These are phyloP conservation scores for Fistulinella cinereoalba DNA, from an alignment of 1,284 basidiomycete genomes.

Conservation along the genomic window DNA sequence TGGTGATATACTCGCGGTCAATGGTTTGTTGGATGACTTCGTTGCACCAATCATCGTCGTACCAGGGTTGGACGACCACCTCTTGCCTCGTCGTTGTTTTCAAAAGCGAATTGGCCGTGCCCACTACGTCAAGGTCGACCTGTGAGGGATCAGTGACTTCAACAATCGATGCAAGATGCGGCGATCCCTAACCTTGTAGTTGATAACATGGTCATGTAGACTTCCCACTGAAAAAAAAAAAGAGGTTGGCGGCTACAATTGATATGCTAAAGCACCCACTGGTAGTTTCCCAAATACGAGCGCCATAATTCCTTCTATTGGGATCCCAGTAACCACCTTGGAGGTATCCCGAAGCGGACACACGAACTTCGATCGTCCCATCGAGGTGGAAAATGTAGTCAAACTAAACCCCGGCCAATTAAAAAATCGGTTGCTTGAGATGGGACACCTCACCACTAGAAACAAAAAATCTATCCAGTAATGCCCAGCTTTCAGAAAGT, in stretches of 20 bases:
- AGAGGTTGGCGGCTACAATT: not conserved
- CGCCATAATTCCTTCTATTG: slow-evolving; percentile 51
- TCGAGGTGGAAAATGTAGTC: slow-evolving; percentile 67
- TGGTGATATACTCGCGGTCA: slow-evolving; percentile 46
- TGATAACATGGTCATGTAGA: slow-evolving; percentile 69
- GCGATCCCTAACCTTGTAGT: slow-evolving; percentile 45
- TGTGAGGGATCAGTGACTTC: slow-evolving; percentile 10
- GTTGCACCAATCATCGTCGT: slow-evolving; percentile 60
- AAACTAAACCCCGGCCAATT: slow-evolving; percentile 39
- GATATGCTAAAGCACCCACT: slow-evolving; percentile 36
- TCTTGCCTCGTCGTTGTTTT: slow-evolving; percentile 50
- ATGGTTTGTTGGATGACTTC: slow-evolving; percentile 55
- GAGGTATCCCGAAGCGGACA: slow-evolving; percentile 67
- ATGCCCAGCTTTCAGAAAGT: not conserved
- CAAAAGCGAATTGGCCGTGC: slow-evolving; percentile 56
- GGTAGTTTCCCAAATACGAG: slow-evolving; percentile 51
- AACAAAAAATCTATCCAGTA: slow-evolving; percentile 2
- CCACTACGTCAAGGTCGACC: slow-evolving; percentile 61
- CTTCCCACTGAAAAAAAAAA: slow-evolving; percentile 48
- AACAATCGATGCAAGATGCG: not conserved
- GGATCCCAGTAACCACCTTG: slow-evolving; percentile 59
- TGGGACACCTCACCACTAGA: slow-evolving; percentile 35
- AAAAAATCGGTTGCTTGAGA: not conserved
- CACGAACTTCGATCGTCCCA: slow-evolving; percentile 60
- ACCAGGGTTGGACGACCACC: slow-evolving; percentile 51